These are phyloP conservation scores for Epichloe uncinata DNA, from an alignment of 2,329 filamentous ascomycete species.

Conservation along the genomic window DNA sequence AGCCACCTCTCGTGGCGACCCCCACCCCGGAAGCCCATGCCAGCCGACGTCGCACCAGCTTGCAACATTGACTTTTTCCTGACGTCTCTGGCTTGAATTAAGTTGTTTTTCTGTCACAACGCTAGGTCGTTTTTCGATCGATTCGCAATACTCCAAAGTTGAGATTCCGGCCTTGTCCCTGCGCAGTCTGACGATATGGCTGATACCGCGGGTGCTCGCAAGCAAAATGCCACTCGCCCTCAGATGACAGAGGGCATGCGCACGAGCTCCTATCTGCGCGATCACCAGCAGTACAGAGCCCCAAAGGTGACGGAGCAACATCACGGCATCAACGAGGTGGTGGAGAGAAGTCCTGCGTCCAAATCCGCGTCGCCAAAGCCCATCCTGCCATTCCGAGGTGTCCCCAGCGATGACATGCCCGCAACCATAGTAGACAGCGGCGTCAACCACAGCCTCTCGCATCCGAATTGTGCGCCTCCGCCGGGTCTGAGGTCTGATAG, in stretches of 20 bases:
- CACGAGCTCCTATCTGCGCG: slow-evolving; percentile 48
- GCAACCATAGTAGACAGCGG: slow-evolving; percentile 49
- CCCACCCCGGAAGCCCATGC: neutral
- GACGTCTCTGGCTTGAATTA: no score
- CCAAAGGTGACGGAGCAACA: slow-evolving; percentile 39
- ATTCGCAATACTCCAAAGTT: no score
- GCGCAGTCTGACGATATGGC: slow-evolving; percentile 17
- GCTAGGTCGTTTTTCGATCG: no score
- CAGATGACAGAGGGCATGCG: slow-evolving; percentile 34
- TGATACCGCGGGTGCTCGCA: slow-evolving; percentile 18
- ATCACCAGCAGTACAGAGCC: slow-evolving; percentile 50
- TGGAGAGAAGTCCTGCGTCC: slow-evolving; percentile 37
- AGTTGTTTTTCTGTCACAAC: no score
- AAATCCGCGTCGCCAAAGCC: slow-evolving; percentile 25
- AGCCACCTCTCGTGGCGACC: neutral
- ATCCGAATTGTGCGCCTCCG: slow-evolving; percentile 46
- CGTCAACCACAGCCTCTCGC: slow-evolving; percentile 47
- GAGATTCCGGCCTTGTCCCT: neutral
- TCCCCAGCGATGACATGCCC: slow-evolving; percentile 45
- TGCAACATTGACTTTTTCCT: neutral
- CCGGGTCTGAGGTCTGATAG: slow-evolving; percentile 34
- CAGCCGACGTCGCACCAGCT: neutral
- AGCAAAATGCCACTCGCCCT: slow-evolving; percentile 27
- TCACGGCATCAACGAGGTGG: slow-evolving; percentile 51
- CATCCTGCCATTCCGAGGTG: slow-evolving; percentile 41